phyloP scores from a whole-genome alignment of 176 grass and related monocot genomes.

The Saccharum officinarum region DNA sequence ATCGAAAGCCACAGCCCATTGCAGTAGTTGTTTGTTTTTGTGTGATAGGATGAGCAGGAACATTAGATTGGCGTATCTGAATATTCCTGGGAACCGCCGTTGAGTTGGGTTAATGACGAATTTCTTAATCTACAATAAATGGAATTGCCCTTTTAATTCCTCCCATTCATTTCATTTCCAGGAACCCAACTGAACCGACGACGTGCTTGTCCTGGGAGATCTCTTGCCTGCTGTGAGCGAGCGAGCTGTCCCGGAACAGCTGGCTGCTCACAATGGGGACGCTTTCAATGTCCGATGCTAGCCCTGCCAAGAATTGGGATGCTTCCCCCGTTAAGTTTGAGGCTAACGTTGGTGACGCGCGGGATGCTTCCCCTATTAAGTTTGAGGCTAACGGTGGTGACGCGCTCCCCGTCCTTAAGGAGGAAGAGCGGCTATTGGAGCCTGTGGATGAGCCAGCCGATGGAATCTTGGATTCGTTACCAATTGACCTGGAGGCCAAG shows the following conservation, averaged over 20 bases:
- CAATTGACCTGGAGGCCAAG: conserved; percentile 71
- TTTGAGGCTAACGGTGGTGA: neutral
- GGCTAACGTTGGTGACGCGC: neutral
- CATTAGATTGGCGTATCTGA: neutral
- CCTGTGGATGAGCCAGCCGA: neutral
- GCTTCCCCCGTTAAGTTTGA: neutral
- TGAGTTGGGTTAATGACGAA: neutral
- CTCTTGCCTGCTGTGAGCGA: neutral
- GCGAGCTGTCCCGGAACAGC: no score
- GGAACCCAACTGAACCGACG: neutral
- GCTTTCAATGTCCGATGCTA: neutral
- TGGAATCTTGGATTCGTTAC: conserved; percentile 33
- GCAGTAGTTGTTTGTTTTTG: neutral
- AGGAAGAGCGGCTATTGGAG: neutral
- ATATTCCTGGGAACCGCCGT: neutral
- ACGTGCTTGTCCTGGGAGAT: neutral
- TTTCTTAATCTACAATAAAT: neutral
- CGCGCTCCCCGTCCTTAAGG: accelerated
- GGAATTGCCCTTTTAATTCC: neutral
- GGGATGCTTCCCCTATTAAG: neutral
- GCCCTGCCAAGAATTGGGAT: neutral
- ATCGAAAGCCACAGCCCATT: neutral
- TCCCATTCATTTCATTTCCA: neutral
- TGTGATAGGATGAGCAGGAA: neutral
- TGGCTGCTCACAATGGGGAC: neutral